Base-by-base conservation (phyloP, 2,329 filamentous ascomycete genomes). In the Trichophyton benhamiae region DNA sequence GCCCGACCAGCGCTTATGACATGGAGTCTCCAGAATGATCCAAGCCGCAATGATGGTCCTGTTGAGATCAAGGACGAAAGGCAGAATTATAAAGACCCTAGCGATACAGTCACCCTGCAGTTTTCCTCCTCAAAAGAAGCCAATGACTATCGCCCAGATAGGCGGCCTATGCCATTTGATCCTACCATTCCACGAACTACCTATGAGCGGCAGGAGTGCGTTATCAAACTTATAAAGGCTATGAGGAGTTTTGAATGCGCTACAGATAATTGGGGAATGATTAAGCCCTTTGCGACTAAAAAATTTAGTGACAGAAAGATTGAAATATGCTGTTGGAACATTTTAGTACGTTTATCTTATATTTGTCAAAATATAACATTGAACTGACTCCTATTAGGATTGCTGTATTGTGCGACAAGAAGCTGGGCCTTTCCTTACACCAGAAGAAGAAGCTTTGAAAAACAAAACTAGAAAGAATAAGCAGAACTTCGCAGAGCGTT, bases 291-390 rank as follows among this genome's bases (percentile, higher is more conserved):
- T 61, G 52, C 58, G 3, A 66, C 70, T 3, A 57, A 66, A 6
- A 66, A 65, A 36, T 67, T 70, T 33, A 61, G 67, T 58, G 61
- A 67, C 11, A 60, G 60, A 1, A 62, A 68, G 8, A 66, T 74
- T 38, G 73, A 75, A 60, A 62, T 64, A 3, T 65, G 67, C 1
- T 70, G 68, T 49, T 75, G 73, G 74, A 68, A 69, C 27, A 58
- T 75, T 2, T 44, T 75, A 61, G 70, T 65, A 63, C 41, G 63
- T 58, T 62, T 4, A 13, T 38, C 33, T 38, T 13, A 38, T 38
- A 38, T 38, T 33, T 38, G 33, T 6, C 11, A 38, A 38, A 3
- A 9, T 36, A 9, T 38, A 38, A 38, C 33, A 13, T 9, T 9
- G 3, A 38, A 42, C 57, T 65, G 55, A 64, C 53, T 13, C 44